Base-by-base conservation (phyloP, 2,329 filamentous ascomycete species). In the Cladosporium sp. region DNA sequence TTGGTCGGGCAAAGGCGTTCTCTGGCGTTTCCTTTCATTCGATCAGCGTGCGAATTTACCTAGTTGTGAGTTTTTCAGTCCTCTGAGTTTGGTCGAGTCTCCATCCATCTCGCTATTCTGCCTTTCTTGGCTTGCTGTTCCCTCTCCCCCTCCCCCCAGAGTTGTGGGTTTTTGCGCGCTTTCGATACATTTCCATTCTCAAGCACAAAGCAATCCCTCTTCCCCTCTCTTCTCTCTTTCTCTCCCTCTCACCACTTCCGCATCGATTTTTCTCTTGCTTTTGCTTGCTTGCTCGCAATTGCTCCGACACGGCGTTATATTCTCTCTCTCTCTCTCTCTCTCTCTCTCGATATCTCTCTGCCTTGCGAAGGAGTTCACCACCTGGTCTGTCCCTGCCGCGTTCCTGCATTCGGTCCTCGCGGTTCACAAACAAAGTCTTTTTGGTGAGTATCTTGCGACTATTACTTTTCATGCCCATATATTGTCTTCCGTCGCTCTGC, bases 211-310 rank as follows among this genome's bases (percentile, higher is more conserved):
- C 37, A 39, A 18, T 8, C 32, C 39, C 24, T 18, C 19, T n/a
- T 17, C 18, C 19, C 22, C 24, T 30, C 27, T 30, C 48, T 20
- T n/a, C 40, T 43, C 48, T 30, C 24, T 7, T 32, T 5, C 15
- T 22, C 37, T 22, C 19, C 13, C 45, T 30, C 13, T 13, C 40
- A 20, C 38, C 47, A 42, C 17, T 8, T 42, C 48, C 29, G n/a
- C 48, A 44, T 38, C 30, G 37, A 17, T 17, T 20, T 17, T 20
- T 17, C 18, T 42, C 30, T 22, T 39, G 38, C 32, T n/a, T 13
- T 50, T 50, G 47, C 42, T 51, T 45, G 40, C 40, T 34, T 44
- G 39, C 39, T 41, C 20, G 45, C 45, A 48, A 40, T 48, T 48
- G 45, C 45, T 15, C 34, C 9, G 22, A 27, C n/a, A n/a, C n/a